Evolutionary conservation across 441 rosid species (phyloP), one percentile per base, ranked within the genome.

Genomic region (Metrosideros polymorpha): DNA sequence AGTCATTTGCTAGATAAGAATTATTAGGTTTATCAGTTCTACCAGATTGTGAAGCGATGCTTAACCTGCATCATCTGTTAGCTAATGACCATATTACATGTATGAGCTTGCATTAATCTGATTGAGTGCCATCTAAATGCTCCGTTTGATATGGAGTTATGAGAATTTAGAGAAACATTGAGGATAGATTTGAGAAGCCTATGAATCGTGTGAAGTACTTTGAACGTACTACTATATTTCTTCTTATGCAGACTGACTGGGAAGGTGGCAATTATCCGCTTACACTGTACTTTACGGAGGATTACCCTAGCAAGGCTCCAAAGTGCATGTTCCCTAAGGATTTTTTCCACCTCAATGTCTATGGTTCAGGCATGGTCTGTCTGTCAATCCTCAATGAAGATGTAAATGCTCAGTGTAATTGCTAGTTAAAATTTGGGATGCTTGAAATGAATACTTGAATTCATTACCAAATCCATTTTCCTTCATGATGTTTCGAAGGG

Each of bases 351-450:
- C 99, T 99, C 77, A 97, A 97, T 92, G 99, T 97, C 87, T 97
- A 97, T 85, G 99, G 98, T 24, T 97, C 99, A 55, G 99, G 99
- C 84, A 97, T 99, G 83, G 98, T 97, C 87, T 97, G 99, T 90
- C 90, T 97, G 82, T 97, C 99, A 3, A 97, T 97, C 91, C 99
- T 97, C 84, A 97, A 97, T 35, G 99, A 97, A 90, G 99, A 97
- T 5, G 79, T 71, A 71, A 71, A 39, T 71, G 35, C 79, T 71
- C 89, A 93, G 94, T 83, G 99, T 97, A 87, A 92, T 95, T 91
- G 55, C 52, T 50, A 57, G 17, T n/a, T 35, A 29, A 25, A 35
- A 35, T 39, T 76, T 39, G 43, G 15, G 63, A 39, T 24, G n/a
- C 79, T 71, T 71, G 79, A 39, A 71, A 71, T 71, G 47, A 71